phyloP scores from a whole-genome alignment of 208 protist genomes.

The Wallacemonas sp. region DNA sequence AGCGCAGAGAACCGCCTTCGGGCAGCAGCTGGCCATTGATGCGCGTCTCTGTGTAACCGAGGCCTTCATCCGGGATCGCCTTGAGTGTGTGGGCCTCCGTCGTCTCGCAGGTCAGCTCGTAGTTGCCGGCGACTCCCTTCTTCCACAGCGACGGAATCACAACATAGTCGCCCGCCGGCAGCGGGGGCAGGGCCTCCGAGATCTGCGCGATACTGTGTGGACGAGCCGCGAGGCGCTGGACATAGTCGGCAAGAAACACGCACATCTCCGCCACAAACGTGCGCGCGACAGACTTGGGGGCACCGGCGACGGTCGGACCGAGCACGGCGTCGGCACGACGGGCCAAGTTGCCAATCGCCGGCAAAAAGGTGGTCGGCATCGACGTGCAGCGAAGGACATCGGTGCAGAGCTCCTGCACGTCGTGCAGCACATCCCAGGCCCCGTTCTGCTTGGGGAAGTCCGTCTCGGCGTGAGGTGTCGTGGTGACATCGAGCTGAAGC shows the following conservation, averaged over 20 bases:
- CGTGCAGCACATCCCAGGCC: slow-evolving; percentile 21
- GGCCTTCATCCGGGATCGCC: slow-evolving; percentile 47
- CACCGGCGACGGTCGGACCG: neutral
- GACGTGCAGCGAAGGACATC: slow-evolving; percentile 48
- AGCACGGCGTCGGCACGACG: slow-evolving; percentile 30
- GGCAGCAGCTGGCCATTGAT: slow-evolving; percentile 42
- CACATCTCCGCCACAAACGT: slow-evolving; percentile 33
- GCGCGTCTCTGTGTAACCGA: slow-evolving; percentile 39
- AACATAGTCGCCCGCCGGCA: slow-evolving; percentile 76
- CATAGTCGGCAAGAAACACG: slow-evolving; percentile 40
- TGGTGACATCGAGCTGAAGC: neutral
- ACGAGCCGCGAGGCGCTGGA: slow-evolving; percentile 31
- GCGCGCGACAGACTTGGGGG: slow-evolving; percentile 8
- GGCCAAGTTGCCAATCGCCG: slow-evolving; percentile 37
- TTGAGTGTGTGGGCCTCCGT: slow-evolving; percentile 56
- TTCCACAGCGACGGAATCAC: slow-evolving; percentile 65
- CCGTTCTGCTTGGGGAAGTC: slow-evolving; percentile 7
- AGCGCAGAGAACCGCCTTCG: slow-evolving; percentile 18
- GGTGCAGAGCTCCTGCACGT: slow-evolving; percentile 21
- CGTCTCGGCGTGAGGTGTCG: slow-evolving; percentile 1
- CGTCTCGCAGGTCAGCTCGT: slow-evolving; percentile 66
- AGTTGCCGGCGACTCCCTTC: slow-evolving; percentile 56
- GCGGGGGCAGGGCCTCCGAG: slow-evolving; percentile 25
- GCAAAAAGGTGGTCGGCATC: slow-evolving; percentile 43
- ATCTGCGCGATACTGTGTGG: slow-evolving; percentile 15